Percentiles rank a stretch among this genome's conserved stretches.
These are phyloP conservation scores for Erythrobasidium hasegawianum DNA, from an alignment of 1,284 basidiomycete genomes.

Conservation along the genomic window DNA sequence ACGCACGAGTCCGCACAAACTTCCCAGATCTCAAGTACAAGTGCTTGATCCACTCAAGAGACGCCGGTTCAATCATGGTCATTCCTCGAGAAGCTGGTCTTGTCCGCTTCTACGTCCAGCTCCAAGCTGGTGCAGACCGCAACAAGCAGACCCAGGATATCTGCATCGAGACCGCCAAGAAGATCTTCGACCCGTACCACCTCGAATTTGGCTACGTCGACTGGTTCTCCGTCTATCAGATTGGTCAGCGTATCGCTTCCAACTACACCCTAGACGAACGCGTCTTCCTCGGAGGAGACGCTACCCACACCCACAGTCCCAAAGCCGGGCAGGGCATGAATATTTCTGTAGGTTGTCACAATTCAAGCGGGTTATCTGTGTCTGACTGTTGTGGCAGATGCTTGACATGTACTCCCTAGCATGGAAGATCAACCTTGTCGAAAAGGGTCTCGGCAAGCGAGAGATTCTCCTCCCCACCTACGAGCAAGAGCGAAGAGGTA, in stretches of 20 bases:
- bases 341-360: constrained; percentile 47
- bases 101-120: constrained; percentile 47
- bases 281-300: constrained; percentile 51
- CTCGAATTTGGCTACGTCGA: constrained; percentile 50
- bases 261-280: constrained; percentile 46
- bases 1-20: constrained; percentile 41
- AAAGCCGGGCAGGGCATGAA: constrained; percentile 49
- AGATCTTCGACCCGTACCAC: constrained; percentile 51
- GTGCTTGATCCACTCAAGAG: constrained; percentile 45
- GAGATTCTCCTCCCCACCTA: constrained; percentile 49
- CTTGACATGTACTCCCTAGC: constrained; percentile 51
- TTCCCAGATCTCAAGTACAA: constrained; percentile 44
- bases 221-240: constrained; percentile 51
- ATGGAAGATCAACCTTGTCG: constrained; percentile 52
- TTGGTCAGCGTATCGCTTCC: constrained; percentile 44
- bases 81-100: constrained; percentile 46
- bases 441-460: constrained; percentile 50
- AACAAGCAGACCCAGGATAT: constrained; percentile 48
- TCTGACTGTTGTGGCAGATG: constrained; percentile 40
- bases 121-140: constrained; percentile 40
- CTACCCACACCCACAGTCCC: constrained; percentile 52
- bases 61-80: constrained; percentile 46
- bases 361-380: too few relatives aligned
- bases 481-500: constrained; percentile 49
- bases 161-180: constrained; percentile 49